phyloP scores from a whole-genome alignment of 768 basidiomycete genomes.

The Tephrocybe sp. region DNA sequence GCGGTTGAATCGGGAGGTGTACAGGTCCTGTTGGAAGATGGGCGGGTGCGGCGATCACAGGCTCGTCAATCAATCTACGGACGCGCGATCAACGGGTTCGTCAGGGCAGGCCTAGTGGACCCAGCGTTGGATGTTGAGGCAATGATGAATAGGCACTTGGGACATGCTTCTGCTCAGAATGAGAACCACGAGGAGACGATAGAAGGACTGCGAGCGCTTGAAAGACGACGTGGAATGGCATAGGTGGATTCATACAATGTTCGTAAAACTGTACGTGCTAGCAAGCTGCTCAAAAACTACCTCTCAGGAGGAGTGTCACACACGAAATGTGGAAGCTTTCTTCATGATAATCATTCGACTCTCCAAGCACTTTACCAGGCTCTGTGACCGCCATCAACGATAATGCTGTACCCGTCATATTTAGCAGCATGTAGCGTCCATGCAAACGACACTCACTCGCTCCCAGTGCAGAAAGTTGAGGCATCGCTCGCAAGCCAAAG shows the following conservation, averaged over 20 bases:
- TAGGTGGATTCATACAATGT: background rate
- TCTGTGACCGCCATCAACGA: slow-evolving; percentile 21
- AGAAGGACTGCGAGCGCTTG: slow-evolving; percentile 6
- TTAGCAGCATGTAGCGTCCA: background rate
- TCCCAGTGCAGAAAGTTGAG: slow-evolving; percentile 71
- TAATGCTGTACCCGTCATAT: slow-evolving; percentile 13
- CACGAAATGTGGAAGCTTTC: too few species aligned
- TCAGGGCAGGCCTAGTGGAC: slow-evolving; percentile 11
- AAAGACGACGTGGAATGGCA: background rate
- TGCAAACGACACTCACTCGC: slow-evolving; percentile 42
- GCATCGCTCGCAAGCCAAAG: slow-evolving; percentile 68
- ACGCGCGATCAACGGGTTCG: slow-evolving; percentile 11
- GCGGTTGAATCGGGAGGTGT: slow-evolving; percentile 7
- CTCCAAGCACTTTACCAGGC: slow-evolving; percentile 17
- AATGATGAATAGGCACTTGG: slow-evolving; percentile 12
- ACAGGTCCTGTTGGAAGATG: slow-evolving; percentile 2
- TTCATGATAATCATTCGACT: too few species aligned
- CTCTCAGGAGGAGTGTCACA: too few species aligned
- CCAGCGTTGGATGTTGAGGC: slow-evolving; percentile 15
- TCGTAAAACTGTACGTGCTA: too few species aligned
- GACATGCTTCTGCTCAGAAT: slow-evolving; percentile 1
- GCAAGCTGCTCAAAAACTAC: too few species aligned
- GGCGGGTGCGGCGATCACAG: background rate
- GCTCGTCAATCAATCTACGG: slow-evolving; percentile 6
- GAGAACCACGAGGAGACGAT: slow-evolving; percentile 4